A percentile compares a stretch with the other conserved stretches of the same genome.
Conservation (phyloP, 2,329 filamentous ascomycete species). For the Pseudogymnoascus sp. region DNA sequence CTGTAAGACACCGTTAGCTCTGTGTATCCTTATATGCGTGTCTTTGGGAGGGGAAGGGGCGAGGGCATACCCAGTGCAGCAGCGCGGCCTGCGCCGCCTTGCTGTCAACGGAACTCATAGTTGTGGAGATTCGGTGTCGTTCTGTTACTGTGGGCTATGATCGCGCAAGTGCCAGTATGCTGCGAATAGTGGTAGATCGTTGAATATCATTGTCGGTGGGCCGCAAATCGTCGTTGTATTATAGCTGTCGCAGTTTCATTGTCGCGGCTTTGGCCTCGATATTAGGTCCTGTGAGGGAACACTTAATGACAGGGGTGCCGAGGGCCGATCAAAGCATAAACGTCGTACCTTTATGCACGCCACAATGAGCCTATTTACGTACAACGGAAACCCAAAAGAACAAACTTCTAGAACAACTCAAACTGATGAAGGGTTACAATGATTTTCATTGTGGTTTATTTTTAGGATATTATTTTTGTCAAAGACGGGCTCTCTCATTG, state of each 20-base stretch:
- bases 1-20: slow-evolving; percentile 20
- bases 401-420: slow-evolving; percentile 6
- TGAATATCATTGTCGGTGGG: slow-evolving; percentile 5
- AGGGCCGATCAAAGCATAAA: slow-evolving; percentile 3
- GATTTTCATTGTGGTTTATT: not conserved
- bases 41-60: slow-evolving; percentile 10
- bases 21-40: slow-evolving; percentile 11
- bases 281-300: slow-evolving; percentile 6
- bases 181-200: not conserved
- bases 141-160: slow-evolving; percentile 8
- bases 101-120: slow-evolving; percentile 30
- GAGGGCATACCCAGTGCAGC: slow-evolving; percentile 42
- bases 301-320: slow-evolving; percentile 7
- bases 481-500: not conserved
- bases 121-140: slow-evolving; percentile 25
- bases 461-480: not conserved
- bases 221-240: slow-evolving; percentile 1
- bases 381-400: not conserved
- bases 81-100: slow-evolving; percentile 44
- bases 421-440: not conserved
- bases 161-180: slow-evolving; percentile 7
- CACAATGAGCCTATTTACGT: slow-evolving; percentile 1
- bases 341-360: slow-evolving; percentile 1
- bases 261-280: slow-evolving; percentile 3
- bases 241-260: slow-evolving; percentile 7